These are phyloP conservation scores for Psilocybe sp. DNA, from an alignment of 768 basidiomycete species.

Conservation along the genomic window DNA sequence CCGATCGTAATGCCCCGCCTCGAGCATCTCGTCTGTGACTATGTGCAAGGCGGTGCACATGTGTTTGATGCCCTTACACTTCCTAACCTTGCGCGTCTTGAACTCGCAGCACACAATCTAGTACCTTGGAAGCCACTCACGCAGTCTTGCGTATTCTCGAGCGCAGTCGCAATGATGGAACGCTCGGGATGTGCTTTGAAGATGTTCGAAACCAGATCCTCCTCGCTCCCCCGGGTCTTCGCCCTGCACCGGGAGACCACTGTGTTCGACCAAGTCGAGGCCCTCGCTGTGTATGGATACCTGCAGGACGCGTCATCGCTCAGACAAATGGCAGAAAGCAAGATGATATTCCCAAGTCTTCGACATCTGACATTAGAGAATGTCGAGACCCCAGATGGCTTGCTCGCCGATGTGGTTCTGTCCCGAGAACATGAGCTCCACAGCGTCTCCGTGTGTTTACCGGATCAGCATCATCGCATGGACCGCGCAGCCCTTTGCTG, in stretches of 20 bases:
- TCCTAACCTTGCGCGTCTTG: slow-evolving; percentile 4
- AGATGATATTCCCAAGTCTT: slow-evolving; percentile 1
- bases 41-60: background rate
- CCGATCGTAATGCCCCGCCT: slow-evolving; percentile 2
- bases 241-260: too few species aligned
- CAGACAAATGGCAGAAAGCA: background rate
- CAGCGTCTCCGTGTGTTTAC: slow-evolving; percentile 5
- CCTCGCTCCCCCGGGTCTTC: background rate
- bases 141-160: background rate
- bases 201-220: background rate
- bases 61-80: slow-evolving; percentile 9
- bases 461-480: background rate
- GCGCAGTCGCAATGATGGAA: background rate
- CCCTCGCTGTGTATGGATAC: background rate
- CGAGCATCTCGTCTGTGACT: slow-evolving; percentile 6
- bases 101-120: background rate
- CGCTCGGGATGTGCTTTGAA: slow-evolving; percentile 5
- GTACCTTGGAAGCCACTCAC: background rate
- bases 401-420: slow-evolving; percentile 3
- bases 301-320: background rate
- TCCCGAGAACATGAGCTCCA: slow-evolving; percentile 4
- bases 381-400: background rate
- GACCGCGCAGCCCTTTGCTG: slow-evolving; percentile 5
- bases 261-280: background rate
- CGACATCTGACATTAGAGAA: slow-evolving; percentile 8